These are phyloP conservation scores for Solanum bulbocastanum DNA, from an alignment of 257 asterid genomes.

Conservation along the genomic window DNA sequence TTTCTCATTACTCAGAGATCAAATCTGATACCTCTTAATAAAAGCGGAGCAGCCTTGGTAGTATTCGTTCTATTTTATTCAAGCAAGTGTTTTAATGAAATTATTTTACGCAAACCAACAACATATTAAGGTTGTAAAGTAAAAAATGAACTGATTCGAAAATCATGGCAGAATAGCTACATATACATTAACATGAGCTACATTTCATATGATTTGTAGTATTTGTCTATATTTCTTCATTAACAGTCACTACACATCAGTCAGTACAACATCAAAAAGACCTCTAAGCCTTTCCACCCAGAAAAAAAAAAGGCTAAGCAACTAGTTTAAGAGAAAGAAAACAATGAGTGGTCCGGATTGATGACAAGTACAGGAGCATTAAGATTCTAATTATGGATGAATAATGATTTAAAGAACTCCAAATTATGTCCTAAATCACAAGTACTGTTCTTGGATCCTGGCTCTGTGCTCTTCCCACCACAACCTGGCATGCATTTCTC, in stretches of 20 bases:
- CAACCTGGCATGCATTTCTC: conserved; percentile 84
- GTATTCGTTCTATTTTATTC: no score
- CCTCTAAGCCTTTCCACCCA: neutral
- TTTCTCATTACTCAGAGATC: no score
- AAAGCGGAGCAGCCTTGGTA: no score
- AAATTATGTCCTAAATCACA: conserved; percentile 26
- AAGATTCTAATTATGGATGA: neutral
- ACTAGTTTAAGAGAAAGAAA: neutral
- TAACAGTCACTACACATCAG: neutral
- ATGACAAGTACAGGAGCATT: neutral
- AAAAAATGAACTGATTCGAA: neutral
- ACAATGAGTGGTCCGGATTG: neutral
- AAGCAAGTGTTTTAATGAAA: no score
- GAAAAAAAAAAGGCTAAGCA: neutral
- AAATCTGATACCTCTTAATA: no score
- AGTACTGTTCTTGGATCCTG: conserved; percentile 82
- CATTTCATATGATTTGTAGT: neutral
- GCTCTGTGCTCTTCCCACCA: conserved; percentile 97
- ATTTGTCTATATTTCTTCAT: neutral
- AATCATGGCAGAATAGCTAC: neutral
- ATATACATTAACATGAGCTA: neutral
- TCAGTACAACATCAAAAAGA: neutral
- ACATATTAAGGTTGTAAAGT: neutral
- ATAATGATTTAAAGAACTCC: neutral
- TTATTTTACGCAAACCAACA: no score